Evolutionary conservation across 2,329 filamentous ascomycete genomes (phyloP).

Genomic region (Cytospora piceicola): DNA sequence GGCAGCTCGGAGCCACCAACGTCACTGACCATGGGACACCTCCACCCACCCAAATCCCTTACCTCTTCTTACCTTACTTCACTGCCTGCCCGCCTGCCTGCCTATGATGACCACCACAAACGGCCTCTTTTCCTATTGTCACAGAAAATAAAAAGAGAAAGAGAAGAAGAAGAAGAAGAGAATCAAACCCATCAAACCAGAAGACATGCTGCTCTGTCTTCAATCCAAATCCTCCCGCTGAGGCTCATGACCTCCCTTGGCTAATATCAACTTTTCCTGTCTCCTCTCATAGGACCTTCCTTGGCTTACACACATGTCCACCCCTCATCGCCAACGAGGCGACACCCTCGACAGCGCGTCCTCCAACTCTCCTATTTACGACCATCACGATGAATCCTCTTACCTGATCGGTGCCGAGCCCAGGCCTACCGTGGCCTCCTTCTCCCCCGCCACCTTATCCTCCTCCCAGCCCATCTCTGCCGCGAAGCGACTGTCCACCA

Average conservation of each 20-base stretch:
- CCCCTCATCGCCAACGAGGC: conserved; percentile 28
- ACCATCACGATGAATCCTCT: conserved; percentile 63
- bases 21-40: not conserved
- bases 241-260: not conserved
- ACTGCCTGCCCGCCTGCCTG: too few species aligned
- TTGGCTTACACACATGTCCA: conserved; percentile 32
- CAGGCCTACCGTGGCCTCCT: conserved; percentile 81
- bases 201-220: not conserved
- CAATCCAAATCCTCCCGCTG: not conserved
- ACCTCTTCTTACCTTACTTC: not conserved
- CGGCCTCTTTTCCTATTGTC: not conserved
- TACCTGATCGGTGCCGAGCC: conserved; percentile 57
- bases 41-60: too few species aligned
- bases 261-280: conserved; percentile 9
- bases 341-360: conserved; percentile 27
- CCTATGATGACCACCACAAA: not conserved
- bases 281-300: conserved; percentile 23
- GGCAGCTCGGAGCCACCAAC: not conserved
- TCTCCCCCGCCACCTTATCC: conserved; percentile 81
- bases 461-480: conserved; percentile 63
- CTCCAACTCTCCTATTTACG: conserved; percentile 34
- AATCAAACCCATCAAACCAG: not conserved
- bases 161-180: not conserved
- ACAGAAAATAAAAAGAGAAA: not conserved
- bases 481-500: conserved; percentile 80